These are phyloP conservation scores for Cordyceps javanica DNA, from an alignment of 2,329 filamentous ascomycete species.

Conservation along the genomic window DNA sequence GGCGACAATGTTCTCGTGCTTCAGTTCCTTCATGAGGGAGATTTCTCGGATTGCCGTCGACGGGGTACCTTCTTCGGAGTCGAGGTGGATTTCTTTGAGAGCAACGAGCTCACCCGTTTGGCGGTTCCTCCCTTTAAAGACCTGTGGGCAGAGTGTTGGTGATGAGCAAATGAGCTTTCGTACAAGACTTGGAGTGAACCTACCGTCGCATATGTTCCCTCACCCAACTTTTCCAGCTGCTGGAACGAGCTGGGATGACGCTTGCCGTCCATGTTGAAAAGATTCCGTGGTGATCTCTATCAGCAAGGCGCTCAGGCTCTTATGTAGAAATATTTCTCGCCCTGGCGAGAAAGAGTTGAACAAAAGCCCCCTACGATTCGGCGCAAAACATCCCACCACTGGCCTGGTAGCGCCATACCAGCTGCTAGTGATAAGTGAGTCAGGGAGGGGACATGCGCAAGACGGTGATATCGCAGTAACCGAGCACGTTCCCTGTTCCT, in stretches of 20 bases:
- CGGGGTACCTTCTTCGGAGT: slow-evolving; percentile 95
- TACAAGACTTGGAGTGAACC: slow-evolving; percentile 22
- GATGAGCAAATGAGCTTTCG: background rate
- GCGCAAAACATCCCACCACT: slow-evolving; percentile 8
- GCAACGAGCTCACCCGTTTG: slow-evolving; percentile 96
- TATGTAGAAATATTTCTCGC: background rate
- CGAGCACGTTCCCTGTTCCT: background rate
- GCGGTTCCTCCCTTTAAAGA: slow-evolving; percentile 96
- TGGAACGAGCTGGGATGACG: slow-evolving; percentile 95
- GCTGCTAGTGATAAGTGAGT: slow-evolving; percentile 1
- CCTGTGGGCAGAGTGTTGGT: slow-evolving; percentile 43
- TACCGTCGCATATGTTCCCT: slow-evolving; percentile 98
- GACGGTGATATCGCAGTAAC: slow-evolving; percentile 12
- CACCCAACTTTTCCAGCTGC: slow-evolving; percentile 97
- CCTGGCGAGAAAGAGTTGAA: slow-evolving; percentile 1
- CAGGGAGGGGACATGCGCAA: slow-evolving; percentile 11
- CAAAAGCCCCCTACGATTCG: background rate
- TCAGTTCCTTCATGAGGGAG: slow-evolving; percentile 98
- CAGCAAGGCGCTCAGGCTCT: background rate
- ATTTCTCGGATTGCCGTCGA: slow-evolving; percentile 98
- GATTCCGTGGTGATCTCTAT: background rate
- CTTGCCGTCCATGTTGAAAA: slow-evolving; percentile 72
- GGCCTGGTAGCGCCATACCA: background rate
- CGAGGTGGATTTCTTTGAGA: slow-evolving; percentile 96
- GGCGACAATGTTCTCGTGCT: slow-evolving; percentile 96